Base-by-base conservation (phyloP, 306 rosid genomes). In the Begonia masoniana region DNA sequence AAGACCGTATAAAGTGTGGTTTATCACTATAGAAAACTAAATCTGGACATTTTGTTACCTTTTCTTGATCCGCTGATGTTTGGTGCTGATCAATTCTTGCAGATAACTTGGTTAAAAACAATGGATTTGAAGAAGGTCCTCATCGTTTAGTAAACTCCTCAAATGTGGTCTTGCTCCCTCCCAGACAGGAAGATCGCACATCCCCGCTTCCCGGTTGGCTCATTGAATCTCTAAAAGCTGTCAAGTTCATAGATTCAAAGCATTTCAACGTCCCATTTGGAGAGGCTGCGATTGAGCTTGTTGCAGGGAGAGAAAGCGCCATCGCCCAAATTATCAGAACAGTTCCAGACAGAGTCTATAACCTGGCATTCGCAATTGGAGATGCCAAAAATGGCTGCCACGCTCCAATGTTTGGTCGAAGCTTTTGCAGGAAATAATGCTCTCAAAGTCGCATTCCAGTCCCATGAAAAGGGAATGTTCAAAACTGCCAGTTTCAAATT, bases 131-230 rank as follows among this genome's bases (percentile, higher is more conserved):
- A 69, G 86, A 75, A 47, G 96, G 88, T 58, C 99, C 99, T 52
- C 83, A 86, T 69, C 80, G 84, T 13, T 62, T 92, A 35, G 47
- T 71, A 47, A 92, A 86, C 78, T 81, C 96, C 0, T 65, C 84
- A 48, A 73, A 86, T 26, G 96, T 95, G 56, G 86, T 92, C 1
- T 75, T 92, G 43, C 93, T 92, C 24, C 99, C 96, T 16, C 96
- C 99, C 8, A 82, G 64, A 52, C 99, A 92, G 59, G 75, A 86
- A 67, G 99, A 92, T 57, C 13, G 52, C 12, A 65, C 84, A 19
- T 92, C 99, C 16, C 99, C 99, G 3, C 92, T 92, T 15, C 96
- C 93, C 0, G 96, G 88, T 46, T 92, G 96, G 99, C 81, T 86
- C 41, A 83, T 92, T 13, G 95, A 86, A 60, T 92, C 99, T 10